phyloP scores from a whole-genome alignment of 2,329 filamentous ascomycete species.

The Zarea fungicola region DNA sequence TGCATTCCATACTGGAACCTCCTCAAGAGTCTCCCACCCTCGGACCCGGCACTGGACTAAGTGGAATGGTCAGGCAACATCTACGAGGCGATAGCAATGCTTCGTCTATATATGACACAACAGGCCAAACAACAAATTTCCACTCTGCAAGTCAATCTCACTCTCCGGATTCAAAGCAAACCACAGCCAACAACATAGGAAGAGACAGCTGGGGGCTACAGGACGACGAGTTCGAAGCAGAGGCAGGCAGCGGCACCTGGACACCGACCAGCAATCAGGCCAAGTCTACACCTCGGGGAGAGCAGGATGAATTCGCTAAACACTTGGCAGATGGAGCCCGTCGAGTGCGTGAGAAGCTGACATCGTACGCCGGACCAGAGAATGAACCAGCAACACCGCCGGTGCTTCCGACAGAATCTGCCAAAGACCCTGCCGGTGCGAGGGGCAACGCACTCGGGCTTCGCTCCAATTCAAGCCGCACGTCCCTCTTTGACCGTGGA shows the following conservation, averaged over 20 bases:
- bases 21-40: slow-evolving; percentile 72
- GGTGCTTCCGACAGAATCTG: slow-evolving; percentile 26
- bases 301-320: slow-evolving; percentile 65
- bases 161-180: slow-evolving; percentile 31
- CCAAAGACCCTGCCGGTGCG: slow-evolving; percentile 27
- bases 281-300: slow-evolving; percentile 36
- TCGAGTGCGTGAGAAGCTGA: slow-evolving; percentile 68
- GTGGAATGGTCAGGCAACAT: slow-evolving; percentile 78
- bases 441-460: slow-evolving; percentile 56
- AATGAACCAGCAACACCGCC: slow-evolving; percentile 30
- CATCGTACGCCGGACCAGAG: slow-evolving; percentile 62
- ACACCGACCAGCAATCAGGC: slow-evolving; percentile 10
- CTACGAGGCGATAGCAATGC: slow-evolving; percentile 73
- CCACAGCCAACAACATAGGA: slow-evolving; percentile 19
- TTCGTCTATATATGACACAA: slow-evolving; percentile 67
- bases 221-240: slow-evolving; percentile 19
- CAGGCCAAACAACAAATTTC: slow-evolving; percentile 32
- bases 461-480: slow-evolving; percentile 61
- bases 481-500: slow-evolving; percentile 53
- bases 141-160: slow-evolving; percentile 14
- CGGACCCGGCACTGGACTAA: slow-evolving; percentile 64
- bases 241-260: slow-evolving; percentile 18
- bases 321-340: slow-evolving; percentile 67
- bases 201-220: slow-evolving; percentile 16
- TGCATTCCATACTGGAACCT: slow-evolving; percentile 12